A percentile compares a stretch with the other conserved stretches of the same genome.
Conservation (phyloP, 2,329 filamentous ascomycete species). For the Rosellinia necatrix region DNA sequence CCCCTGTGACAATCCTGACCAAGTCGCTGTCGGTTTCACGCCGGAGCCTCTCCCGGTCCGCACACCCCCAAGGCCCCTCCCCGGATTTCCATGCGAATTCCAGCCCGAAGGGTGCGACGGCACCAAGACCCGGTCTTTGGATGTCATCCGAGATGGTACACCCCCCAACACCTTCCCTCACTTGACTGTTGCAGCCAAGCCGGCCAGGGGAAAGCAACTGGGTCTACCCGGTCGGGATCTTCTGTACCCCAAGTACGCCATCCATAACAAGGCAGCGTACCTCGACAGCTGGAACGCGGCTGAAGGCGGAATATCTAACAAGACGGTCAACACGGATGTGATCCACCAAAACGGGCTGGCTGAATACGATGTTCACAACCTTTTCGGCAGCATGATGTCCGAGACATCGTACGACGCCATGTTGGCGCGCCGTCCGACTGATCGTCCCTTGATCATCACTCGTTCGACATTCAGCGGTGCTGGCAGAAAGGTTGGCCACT, state of each 20-base stretch:
- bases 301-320: conserved; percentile 55
- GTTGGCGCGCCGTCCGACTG: conserved; percentile 63
- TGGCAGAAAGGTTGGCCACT: conserved; percentile 66
- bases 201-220: conserved; percentile 47
- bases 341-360: conserved; percentile 68
- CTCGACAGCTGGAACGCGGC: conserved; percentile 47
- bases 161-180: conserved; percentile 35
- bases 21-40: conserved; percentile 52
- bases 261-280: conserved; percentile 64
- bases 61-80: conserved; percentile 64
- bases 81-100: conserved; percentile 71
- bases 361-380: conserved; percentile 78
- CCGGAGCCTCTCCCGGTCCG: conserved; percentile 67
- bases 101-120: conserved; percentile 58
- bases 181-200: conserved; percentile 27
- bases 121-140: conserved; percentile 29
- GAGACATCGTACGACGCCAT: conserved; percentile 67
- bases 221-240: conserved; percentile 68
- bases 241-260: conserved; percentile 66
- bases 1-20: conserved; percentile 57
- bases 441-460: conserved; percentile 74
- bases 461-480: conserved; percentile 77
- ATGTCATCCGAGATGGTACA: conserved; percentile 35
- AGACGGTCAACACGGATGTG: conserved; percentile 69
- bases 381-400: conserved; percentile 80